Evolutionary conservation across 176 grass and related monocot genomes (phyloP), one percentile per base, ranked within the genome.

Genomic region (Chrysopogon serrulatus): DNA sequence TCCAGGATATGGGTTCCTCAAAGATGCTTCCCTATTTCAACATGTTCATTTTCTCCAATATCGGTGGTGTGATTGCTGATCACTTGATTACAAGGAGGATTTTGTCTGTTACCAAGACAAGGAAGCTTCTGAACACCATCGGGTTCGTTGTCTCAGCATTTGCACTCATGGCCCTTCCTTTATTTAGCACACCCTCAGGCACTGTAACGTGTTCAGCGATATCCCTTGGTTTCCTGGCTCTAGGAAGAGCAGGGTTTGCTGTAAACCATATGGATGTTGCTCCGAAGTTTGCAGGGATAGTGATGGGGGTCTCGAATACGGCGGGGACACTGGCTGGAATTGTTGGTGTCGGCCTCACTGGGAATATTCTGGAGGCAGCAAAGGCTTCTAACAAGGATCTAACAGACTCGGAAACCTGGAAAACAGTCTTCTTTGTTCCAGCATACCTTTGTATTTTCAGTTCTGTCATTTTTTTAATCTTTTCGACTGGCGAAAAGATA

Each of bases 1-100:
- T 97, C 49, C 88, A 97, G 85, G 94, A 97, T n/a, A 91, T 97
- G 87, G 91, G 94, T 61, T 93, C 90, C 37, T 93, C 88, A 39
- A 97, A 97, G 71, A 97, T 97, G 94, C 68, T 93, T 70, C 94
- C 94, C 16, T 97, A 97, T 57, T 80, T 97, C 26, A 93, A 89
- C 84, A 97, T 97, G 94, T 94, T 97, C 51, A 69, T 97, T 84
- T 97, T 97, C 77, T 97, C 91, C 34, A 97, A 97, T 77, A 91
- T 94, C 4, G 94, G 91, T 54, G 94, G 94, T 45, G 74, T 90
- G 39, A 36, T 92, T 17, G 94, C 94, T 42, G 94, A 94, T 90
- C 63, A 92, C 19, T 91, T 94, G 79, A 97, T 97, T 43, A 92
- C 89, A 32, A 97, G 68, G 87, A 87, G 74, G 85, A 86, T 93